Percentiles rank a stretch among this genome's conserved stretches.
phyloP scores from a whole-genome alignment of 2,329 filamentous ascomycete species.

The Aspergillus sojae region DNA sequence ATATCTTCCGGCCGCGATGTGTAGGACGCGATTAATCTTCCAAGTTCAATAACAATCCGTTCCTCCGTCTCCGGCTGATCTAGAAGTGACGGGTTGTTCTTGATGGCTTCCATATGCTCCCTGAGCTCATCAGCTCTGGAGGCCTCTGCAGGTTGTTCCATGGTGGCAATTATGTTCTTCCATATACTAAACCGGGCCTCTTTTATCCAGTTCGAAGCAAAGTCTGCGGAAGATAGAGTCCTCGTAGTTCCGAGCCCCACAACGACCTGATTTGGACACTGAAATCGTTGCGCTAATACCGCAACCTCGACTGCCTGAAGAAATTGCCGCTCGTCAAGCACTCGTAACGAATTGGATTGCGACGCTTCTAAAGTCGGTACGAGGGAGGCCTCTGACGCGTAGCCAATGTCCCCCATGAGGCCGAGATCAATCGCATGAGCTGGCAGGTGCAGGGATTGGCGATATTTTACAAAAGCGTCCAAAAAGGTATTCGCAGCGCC shows the following conservation, averaged over 20 bases:
- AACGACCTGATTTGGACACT: neutral
- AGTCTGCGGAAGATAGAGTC: neutral
- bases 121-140: conserved; percentile 8
- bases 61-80: conserved; percentile 12
- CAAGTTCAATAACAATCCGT: conserved; percentile 13
- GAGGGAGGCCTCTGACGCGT: conserved; percentile 13
- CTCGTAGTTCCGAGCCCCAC: conserved; percentile 8
- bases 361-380: conserved; percentile 18
- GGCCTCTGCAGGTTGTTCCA: neutral
- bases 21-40: conserved; percentile 14
- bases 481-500: conserved; percentile 38
- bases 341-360: conserved; percentile 15
- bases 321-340: conserved; percentile 10
- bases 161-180: conserved; percentile 2
- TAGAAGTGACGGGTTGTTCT: conserved; percentile 10
- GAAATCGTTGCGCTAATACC: neutral
- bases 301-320: conserved; percentile 9
- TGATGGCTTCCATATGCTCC: conserved; percentile 8
- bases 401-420: conserved; percentile 30
- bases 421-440: conserved; percentile 30
- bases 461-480: conserved; percentile 31
- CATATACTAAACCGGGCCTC: conserved; percentile 15
- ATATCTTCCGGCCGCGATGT: conserved; percentile 16
- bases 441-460: conserved; percentile 23
- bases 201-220: neutral